Evolutionary conservation across 2,329 filamentous ascomycete species (phyloP).

Genomic region (Talaromyces sp.): DNA sequence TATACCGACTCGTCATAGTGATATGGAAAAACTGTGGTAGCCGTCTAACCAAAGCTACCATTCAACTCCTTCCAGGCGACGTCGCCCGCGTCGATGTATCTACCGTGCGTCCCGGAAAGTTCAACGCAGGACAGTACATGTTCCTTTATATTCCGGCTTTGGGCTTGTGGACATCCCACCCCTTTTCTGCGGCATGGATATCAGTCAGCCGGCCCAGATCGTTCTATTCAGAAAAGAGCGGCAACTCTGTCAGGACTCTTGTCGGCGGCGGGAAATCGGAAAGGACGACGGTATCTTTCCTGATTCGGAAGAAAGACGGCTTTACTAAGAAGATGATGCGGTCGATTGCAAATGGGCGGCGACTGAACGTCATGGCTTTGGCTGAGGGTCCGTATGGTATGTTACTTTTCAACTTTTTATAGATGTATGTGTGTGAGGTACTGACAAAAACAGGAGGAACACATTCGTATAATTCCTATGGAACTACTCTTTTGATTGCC

Average conservation of each 20-base stretch:
- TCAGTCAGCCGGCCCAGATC: neutral
- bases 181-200: conserved; percentile 67
- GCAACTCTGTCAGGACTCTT: conserved; percentile 29
- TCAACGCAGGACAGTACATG: conserved; percentile 64
- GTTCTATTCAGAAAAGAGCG: conserved; percentile 3
- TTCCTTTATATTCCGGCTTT: conserved; percentile 64
- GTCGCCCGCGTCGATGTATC: conserved; percentile 62
- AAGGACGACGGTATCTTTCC: conserved; percentile 62
- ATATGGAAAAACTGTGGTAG: conserved; percentile 12
- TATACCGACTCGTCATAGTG: conserved; percentile 5
- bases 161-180: conserved; percentile 64
- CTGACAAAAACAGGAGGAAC: conserved; percentile 43
- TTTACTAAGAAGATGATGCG: conserved; percentile 72
- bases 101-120: conserved; percentile 57
- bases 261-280: conserved; percentile 34
- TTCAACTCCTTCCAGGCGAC: conserved; percentile 63
- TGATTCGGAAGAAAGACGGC: conserved; percentile 76
- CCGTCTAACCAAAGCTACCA: conserved; percentile 57
- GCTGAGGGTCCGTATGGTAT: conserved; percentile 77
- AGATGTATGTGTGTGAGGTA: neutral
- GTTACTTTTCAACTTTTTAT: neutral
- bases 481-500: conserved; percentile 81
- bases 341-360: conserved; percentile 46
- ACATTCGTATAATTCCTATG: conserved; percentile 81
- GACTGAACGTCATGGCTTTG: conserved; percentile 61